Evolutionary conservation across 768 basidiomycete genomes (phyloP), one percentile per base, ranked within the genome.

Genomic region (Hericium coralloides): DNA sequence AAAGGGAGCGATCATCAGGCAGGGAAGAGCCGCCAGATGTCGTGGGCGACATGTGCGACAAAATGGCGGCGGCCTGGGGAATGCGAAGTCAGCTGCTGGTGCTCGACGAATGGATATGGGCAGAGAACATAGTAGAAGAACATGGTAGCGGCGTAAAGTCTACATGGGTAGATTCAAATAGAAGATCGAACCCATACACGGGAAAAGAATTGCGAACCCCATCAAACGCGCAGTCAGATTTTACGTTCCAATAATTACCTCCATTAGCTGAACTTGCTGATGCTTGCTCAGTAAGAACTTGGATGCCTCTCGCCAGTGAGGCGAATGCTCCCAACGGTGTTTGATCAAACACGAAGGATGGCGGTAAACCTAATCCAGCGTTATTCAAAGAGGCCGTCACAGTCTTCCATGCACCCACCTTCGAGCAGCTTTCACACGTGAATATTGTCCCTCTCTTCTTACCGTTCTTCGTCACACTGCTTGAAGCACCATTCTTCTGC

Each of bases 311-410:
- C 89, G 86, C 95, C 95, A 98, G 65, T 97, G 93, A 18, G 91
- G 90, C 37, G 90, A 92, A 67, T 95, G 92, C 66, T 98, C 95
- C 95, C 95, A 98, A 37, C 95, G 88, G 67, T 98, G 95, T 71
- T 98, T 98, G 71, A 95, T 90, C 50, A 98, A 76, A 71, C 95
- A 98, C 12, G 89, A 92, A 2, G 93, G 93, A 71, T 98, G 95
- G 53, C 88, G 84, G 69, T 91, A 92, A 39, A 90, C 83, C 88
- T 90, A 14, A 31, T 31, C 31, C 31, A 31, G 31, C 31, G 31
- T 31, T 31, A 31, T 31, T 39, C 45, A 12, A 69, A 74, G 49
- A 31, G 31, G 10, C 31, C 6, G 31, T 31, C 6, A 31, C 31
- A 31, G 31, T 6, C 31, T 31, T 31, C 31, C 31, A 31, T 31